These are phyloP conservation scores for Suillus clintonianus DNA, from an alignment of 768 basidiomycete genomes.

Conservation along the genomic window DNA sequence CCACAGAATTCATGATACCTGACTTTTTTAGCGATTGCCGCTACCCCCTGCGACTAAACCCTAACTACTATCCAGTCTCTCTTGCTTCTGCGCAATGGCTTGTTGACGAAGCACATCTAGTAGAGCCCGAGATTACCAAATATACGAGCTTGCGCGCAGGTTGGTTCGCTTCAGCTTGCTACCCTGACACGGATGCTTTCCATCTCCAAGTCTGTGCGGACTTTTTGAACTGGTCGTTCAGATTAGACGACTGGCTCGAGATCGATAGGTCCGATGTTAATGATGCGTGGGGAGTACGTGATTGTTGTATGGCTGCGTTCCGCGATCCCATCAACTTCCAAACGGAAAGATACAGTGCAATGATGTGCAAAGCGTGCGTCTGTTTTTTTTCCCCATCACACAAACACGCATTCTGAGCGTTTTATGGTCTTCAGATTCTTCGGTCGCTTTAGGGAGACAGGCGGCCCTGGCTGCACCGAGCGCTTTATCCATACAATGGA, in stretches of 20 bases:
- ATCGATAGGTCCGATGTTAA: constrained; percentile 21
- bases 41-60: neutral
- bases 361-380: constrained; percentile 37
- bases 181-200: constrained; percentile 54
- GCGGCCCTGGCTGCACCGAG: constrained; percentile 40
- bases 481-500: constrained; percentile 44
- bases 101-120: neutral
- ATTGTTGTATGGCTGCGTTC: constrained; percentile 29
- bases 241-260: constrained; percentile 27
- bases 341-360: constrained; percentile 22
- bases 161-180: constrained; percentile 64
- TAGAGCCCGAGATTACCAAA: constrained; percentile 34
- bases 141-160: constrained; percentile 47
- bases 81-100: neutral
- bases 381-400: neutral
- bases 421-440: constrained; percentile 33
- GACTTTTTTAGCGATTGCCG: neutral
- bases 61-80: neutral
- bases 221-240: constrained; percentile 56
- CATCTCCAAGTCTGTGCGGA: constrained; percentile 67
- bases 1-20: neutral
- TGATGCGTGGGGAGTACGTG: constrained; percentile 31
- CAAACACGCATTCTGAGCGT: neutral
- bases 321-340: constrained; percentile 30
- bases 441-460: constrained; percentile 35